Evolutionary conservation across 2,329 filamentous ascomycete species (phyloP).

Genomic region (Colletotrichum agaves): DNA sequence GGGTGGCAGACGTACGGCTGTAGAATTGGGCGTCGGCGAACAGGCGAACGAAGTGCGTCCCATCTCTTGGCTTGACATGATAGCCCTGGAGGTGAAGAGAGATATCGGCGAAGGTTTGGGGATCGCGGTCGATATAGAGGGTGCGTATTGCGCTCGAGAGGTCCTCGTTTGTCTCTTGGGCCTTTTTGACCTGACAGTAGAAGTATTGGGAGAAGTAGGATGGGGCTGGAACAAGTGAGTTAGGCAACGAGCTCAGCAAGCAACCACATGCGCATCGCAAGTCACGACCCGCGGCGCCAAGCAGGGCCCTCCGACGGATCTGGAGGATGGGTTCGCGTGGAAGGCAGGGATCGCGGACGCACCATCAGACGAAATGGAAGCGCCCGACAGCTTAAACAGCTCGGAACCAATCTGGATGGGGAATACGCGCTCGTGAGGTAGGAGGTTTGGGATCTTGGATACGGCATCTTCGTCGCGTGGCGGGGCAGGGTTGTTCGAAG

Average conservation of each 20-base stretch:
- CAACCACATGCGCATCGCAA: background rate
- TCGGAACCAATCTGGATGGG: constrained; percentile 79
- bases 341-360: constrained; percentile 45
- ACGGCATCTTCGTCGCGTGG: constrained; percentile 47
- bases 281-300: background rate
- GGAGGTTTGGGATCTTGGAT: constrained; percentile 63
- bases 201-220: constrained; percentile 98
- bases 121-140: constrained; percentile 94
- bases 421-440: constrained; percentile 79
- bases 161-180: constrained; percentile 68
- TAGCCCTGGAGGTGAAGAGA: constrained; percentile 92
- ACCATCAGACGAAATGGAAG: constrained; percentile 80
- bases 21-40: constrained; percentile 98
- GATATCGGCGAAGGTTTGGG: constrained; percentile 88
- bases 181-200: constrained; percentile 78
- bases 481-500: constrained; percentile 38
- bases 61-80: constrained; percentile 83
- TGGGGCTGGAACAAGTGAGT: constrained; percentile 69
- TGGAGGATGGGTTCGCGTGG: background rate
- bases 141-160: constrained; percentile 70
- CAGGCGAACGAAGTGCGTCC: constrained; percentile 87
- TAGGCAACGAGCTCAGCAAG: background rate
- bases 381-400: constrained; percentile 78
- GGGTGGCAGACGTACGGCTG: constrained; percentile 66
- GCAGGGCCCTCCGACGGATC: background rate